These are phyloP conservation scores for Durusdinium trenchii DNA, from an alignment of 73 alveolate species.

Conservation along the genomic window DNA sequence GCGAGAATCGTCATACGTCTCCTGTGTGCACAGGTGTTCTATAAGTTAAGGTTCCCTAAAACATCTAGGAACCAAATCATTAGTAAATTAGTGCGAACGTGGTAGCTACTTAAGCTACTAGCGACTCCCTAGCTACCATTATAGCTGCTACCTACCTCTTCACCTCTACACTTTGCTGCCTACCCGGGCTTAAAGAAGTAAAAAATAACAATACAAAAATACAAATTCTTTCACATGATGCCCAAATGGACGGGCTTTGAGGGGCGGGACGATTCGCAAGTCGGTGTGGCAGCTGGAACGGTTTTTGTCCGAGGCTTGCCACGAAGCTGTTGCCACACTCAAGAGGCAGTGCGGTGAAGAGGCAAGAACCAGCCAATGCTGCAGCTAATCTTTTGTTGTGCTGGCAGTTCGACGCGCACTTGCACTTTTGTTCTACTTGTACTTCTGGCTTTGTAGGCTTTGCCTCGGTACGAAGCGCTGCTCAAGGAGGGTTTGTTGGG, in stretches of 20 bases:
- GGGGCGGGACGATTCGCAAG: not conserved
- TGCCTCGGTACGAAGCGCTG: conserved; percentile 76
- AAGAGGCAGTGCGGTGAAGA: conserved; percentile 64
- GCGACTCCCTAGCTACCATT: too few species aligned
- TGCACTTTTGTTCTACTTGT: not conserved
- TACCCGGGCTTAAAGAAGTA: too few species aligned
- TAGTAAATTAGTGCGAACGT: too few species aligned
- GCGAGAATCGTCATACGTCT: too few species aligned
- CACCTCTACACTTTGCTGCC: too few species aligned
- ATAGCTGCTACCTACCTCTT: too few species aligned
- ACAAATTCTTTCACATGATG: not conserved
- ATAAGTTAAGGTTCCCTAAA: too few species aligned
- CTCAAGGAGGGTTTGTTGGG: conserved; percentile 52
- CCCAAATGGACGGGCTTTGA: not conserved
- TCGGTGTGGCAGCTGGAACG: not conserved
- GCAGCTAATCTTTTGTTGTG: too few species aligned
- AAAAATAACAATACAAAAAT: not conserved
- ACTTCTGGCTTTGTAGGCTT: not conserved
- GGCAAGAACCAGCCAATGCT: not conserved
- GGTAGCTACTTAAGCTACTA: too few species aligned
- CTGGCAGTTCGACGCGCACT: not conserved
- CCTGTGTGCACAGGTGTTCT: too few species aligned
- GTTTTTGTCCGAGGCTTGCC: conserved; percentile 34
- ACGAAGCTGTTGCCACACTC: conserved; percentile 66
- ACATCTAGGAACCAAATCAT: too few species aligned